A percentile compares a stretch with the other conserved stretches of the same genome.
phyloP scores from a whole-genome alignment of 164 flowering plant species.

The Nymphaea thermarum region DNA sequence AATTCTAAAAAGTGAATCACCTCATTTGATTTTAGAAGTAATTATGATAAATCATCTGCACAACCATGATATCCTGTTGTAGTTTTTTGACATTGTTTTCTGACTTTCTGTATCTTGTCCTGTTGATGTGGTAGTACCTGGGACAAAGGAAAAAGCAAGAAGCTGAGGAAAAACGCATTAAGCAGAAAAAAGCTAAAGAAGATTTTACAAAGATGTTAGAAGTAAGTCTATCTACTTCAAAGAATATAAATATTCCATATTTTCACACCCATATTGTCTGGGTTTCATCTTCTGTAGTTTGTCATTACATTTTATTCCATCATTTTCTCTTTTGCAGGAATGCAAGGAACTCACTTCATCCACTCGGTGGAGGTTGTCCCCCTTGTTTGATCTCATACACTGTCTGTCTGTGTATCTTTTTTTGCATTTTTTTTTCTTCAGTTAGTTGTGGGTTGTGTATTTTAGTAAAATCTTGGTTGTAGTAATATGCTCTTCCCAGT shows the following conservation, averaged over 20 bases:
- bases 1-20: too few relatives aligned
- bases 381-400: neutral
- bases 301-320: conserved; percentile 2
- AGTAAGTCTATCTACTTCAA: conserved; percentile 23
- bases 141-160: conserved; percentile 79
- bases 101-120: neutral
- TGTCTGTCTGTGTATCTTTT: neutral
- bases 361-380: conserved; percentile 72
- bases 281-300: neutral
- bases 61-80: neutral
- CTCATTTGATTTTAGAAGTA: too few relatives aligned
- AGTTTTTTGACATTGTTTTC: neutral
- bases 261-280: neutral
- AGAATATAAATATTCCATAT: neutral
- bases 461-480: too few relatives aligned
- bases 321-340: conserved; percentile 37
- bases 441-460: neutral
- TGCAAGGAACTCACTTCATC: conserved; percentile 77
- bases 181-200: conserved; percentile 78
- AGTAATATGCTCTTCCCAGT: too few relatives aligned
- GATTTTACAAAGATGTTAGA: conserved; percentile 86
- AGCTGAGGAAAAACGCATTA: conserved; percentile 80
- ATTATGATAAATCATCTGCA: too few relatives aligned
- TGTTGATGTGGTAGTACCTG: conserved; percentile 41
- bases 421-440: neutral